These are phyloP conservation scores for Trichoderma brevicompactum DNA, from an alignment of 2,329 filamentous ascomycete genomes.

Conservation along the genomic window DNA sequence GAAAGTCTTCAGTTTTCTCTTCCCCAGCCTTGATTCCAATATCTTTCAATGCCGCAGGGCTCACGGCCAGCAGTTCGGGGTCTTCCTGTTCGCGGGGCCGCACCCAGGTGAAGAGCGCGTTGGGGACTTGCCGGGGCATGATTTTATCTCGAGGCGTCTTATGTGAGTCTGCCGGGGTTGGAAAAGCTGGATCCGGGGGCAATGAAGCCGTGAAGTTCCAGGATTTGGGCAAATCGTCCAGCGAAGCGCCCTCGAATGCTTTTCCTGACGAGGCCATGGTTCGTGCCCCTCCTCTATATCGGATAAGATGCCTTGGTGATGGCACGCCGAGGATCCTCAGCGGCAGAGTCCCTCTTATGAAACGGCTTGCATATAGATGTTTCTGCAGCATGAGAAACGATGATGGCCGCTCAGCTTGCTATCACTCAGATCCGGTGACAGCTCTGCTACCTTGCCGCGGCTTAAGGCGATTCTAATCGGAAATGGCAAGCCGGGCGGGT, in stretches of 20 bases:
- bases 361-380: constrained; percentile 3
- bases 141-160: constrained; percentile 77
- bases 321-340: constrained; percentile 45
- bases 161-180: constrained; percentile 81
- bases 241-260: constrained; percentile 42
- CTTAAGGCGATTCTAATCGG: constrained; percentile 12
- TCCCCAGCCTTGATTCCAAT: constrained; percentile 75
- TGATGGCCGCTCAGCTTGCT: not conserved
- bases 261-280: constrained; percentile 21
- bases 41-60: constrained; percentile 75
- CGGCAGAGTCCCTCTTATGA: constrained; percentile 28
- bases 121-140: constrained; percentile 79
- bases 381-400: constrained; percentile 14
- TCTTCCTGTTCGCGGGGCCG: constrained; percentile 74
- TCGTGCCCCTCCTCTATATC: not conserved
- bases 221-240: constrained; percentile 65
- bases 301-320: constrained; percentile 29
- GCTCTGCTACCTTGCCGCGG: not conserved
- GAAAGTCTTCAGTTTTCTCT: constrained; percentile 73
- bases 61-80: constrained; percentile 81
- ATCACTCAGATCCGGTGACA: not conserved
- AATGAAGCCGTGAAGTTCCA: constrained; percentile 70
- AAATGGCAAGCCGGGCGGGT: not conserved
- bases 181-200: constrained; percentile 76
- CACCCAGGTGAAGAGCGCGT: constrained; percentile 88